Evolutionary conservation across 805 yeast genomes (phyloP).

Genomic region (Jamesozyma piceae): DNA sequence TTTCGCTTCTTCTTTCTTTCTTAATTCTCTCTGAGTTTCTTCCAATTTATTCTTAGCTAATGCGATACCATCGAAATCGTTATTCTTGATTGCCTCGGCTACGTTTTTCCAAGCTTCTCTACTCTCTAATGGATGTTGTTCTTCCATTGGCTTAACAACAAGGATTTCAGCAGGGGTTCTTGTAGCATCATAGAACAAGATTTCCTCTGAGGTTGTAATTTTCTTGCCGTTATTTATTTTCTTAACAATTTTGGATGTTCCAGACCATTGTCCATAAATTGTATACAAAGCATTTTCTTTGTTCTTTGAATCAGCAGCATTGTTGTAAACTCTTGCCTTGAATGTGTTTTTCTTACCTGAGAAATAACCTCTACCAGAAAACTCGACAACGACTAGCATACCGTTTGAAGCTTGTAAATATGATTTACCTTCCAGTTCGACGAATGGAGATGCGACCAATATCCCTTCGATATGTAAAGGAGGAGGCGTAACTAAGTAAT

Average conservation of each 20-base stretch:
- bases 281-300: constrained; percentile 66
- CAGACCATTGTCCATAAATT: constrained; percentile 90
- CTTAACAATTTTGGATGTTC: constrained; percentile 54
- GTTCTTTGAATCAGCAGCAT: constrained; percentile 37
- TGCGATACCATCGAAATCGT: constrained; percentile 71
- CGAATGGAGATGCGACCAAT: constrained; percentile 83
- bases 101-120: constrained; percentile 90
- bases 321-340: constrained; percentile 66
- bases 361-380: constrained; percentile 88
- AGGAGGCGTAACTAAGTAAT: constrained; percentile 82
- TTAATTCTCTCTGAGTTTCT: constrained; percentile 74
- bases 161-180: constrained; percentile 47
- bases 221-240: constrained; percentile 31
- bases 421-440: constrained; percentile 84
- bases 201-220: constrained; percentile 6
- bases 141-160: constrained; percentile 68
- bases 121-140: constrained; percentile 75
- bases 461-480: constrained; percentile 95
- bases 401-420: constrained; percentile 78
- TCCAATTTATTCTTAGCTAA: constrained; percentile 73
- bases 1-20: constrained; percentile 61
- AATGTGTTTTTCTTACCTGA: constrained; percentile 89
- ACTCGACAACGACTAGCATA: constrained; percentile 64
- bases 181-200: constrained; percentile 56
- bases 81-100: constrained; percentile 72